Evolutionary conservation across 2,329 filamentous ascomycete genomes (phyloP), one percentile per base, ranked within the genome.

Genomic region (Tolypocladium tundrense): DNA sequence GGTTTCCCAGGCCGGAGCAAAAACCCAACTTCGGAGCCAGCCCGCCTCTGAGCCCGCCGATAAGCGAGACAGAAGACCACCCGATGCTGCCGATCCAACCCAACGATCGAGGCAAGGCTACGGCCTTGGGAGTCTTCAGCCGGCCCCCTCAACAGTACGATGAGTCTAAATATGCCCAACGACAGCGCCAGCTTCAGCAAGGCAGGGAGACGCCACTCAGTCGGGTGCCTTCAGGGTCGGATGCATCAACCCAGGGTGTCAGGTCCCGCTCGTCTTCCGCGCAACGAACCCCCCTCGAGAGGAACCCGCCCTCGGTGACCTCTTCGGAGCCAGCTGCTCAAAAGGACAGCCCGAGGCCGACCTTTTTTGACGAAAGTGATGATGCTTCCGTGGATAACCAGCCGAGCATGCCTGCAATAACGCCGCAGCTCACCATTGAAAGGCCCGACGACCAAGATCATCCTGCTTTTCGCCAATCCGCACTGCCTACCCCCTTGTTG

Each of bases 131-230:
- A 24, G 73, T 81, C 31, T 80, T 82, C 60, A 88, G 88, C 62
- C 91, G 91, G 67, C 89, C 91, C 1, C 74, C 77, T 2, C 83
- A 87, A 55, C 82, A 85, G 9, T 96, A 94, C 64, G 90, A 96
- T 66, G 92, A 97, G 67, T 84, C 87, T 24, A 88, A 90, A 66
- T 97, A 90, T 66, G 83, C 89, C 6, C 88, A 95, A 67, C 84
- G 91, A 51, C 88, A 96, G 67, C 76, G 89, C 53, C 88, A 91
- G 69, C 83, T 96, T 69, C 88, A 93, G 62, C 83, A 88, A 66
- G 88, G 86, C 35, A 82, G 87, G 33, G 87, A 88, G 58, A 84
- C 83, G 0, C 83, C 87, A 0, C 76, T 75, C 0, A 72, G 72
- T 40, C 73, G 73, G 9, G 68, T 68, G 62, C 76, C 78, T 13